Conservation (phyloP, 306 rosid genomes). For the Vicia faba region DNA sequence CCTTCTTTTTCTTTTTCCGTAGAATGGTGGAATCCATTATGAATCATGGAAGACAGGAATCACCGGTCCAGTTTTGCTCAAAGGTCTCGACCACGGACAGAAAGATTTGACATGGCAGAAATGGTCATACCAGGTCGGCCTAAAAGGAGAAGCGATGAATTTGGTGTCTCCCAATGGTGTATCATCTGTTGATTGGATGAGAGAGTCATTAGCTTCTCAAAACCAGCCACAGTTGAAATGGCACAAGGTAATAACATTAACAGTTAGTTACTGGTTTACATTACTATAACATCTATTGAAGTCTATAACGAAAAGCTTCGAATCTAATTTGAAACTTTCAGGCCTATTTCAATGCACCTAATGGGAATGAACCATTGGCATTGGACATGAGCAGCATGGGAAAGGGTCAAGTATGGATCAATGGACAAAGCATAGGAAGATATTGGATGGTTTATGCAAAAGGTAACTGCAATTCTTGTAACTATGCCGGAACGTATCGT, state of each 20-base stretch:
- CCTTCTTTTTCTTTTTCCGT: background rate
- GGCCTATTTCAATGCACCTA: slow-evolving; percentile 83
- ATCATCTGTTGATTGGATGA: slow-evolving; percentile 74
- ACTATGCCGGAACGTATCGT: slow-evolving; percentile 74
- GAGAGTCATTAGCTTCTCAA: slow-evolving; percentile 52
- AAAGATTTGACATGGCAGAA: slow-evolving; percentile 68
- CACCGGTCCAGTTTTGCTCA: slow-evolving; percentile 70
- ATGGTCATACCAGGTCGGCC: slow-evolving; percentile 97
- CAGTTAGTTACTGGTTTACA: slow-evolving; percentile 5
- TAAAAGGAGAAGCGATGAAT: slow-evolving; percentile 81
- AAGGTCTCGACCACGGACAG: slow-evolving; percentile 73
- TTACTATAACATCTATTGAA: background rate
- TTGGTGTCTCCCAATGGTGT: slow-evolving; percentile 65
- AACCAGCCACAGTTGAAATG: slow-evolving; percentile 72
- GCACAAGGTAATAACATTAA: slow-evolving; percentile 64
- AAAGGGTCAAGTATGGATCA: slow-evolving; percentile 98
- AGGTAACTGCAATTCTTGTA: slow-evolving; percentile 67
- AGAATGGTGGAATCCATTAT: slow-evolving; percentile 84
- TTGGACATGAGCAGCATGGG: slow-evolving; percentile 91
- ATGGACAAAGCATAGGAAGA: slow-evolving; percentile 94
- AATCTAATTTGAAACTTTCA: slow-evolving; percentile 40
- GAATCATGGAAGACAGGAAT: slow-evolving; percentile 85
- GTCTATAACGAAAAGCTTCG: slow-evolving; percentile 20
- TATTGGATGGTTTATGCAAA: slow-evolving; percentile 92
- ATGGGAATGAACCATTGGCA: slow-evolving; percentile 76